phyloP scores from a whole-genome alignment of 83 land plant species.

The Picea abies region DNA sequence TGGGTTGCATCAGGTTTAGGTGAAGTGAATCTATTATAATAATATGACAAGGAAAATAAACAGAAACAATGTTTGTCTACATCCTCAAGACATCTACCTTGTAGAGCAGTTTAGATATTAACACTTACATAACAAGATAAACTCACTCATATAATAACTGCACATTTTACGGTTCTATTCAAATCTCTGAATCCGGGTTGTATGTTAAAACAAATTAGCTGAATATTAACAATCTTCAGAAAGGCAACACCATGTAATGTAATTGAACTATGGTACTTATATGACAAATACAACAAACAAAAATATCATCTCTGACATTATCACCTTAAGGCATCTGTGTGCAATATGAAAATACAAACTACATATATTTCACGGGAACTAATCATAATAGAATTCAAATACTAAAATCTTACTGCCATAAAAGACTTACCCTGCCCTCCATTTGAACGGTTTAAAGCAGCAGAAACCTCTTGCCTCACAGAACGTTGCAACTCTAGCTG shows the following conservation, averaged over 20 bases:
- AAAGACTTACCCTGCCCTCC: too few relatives aligned
- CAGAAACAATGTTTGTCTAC: neutral
- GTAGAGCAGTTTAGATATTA: neutral
- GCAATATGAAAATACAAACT: neutral
- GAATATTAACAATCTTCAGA: neutral
- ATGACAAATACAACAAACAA: neutral
- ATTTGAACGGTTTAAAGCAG: too few relatives aligned
- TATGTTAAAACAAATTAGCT: neutral
- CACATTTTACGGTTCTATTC: neutral
- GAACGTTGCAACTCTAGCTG: too few relatives aligned
- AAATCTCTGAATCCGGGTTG: neutral
- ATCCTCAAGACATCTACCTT: neutral
- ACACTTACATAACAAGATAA: neutral
- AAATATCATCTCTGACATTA: too few relatives aligned
- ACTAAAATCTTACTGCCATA: too few relatives aligned
- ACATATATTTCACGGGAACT: neutral
- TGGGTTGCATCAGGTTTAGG: too few relatives aligned
- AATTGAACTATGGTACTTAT: neutral
- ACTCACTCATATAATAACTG: too few relatives aligned
- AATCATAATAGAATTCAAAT: too few relatives aligned
- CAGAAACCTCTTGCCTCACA: too few relatives aligned
- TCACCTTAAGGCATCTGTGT: neutral
- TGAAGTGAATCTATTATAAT: neutral
- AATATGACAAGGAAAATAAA: neutral
- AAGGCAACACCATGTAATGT: neutral